Evolutionary conservation across 148 eudicot genomes (phyloP), one percentile per base, ranked within the genome.

Genomic region (Rhododendron molle): DNA sequence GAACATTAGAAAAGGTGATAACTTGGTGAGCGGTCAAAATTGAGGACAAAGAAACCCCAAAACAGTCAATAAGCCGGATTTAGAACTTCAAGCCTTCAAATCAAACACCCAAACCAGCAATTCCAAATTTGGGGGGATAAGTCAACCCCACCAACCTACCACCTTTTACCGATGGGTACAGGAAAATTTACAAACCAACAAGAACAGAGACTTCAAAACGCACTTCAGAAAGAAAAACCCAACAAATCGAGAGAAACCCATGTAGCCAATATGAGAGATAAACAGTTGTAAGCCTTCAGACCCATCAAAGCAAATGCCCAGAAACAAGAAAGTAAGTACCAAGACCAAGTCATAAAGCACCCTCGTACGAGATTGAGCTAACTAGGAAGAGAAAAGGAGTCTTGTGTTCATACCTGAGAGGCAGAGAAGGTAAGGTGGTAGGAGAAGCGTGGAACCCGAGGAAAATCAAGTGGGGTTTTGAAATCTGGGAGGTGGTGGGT

Each of bases 111-210:
- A 69, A 82, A 73, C 50, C 77, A 38, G 20, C 32, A 46, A 52
- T 26, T 14, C 84, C 43, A 20, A 72, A 72, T 76, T 40, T 14
- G 18, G 14, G 49, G 67, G 65, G 76, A 32, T 78, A 89, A 90
- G 90, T 92, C 90, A 92, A 89, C 86, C 91, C 90, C 88, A 86
- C 90, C 91, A 90, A 90, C 88, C 90, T 84, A 92, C 93, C 92
- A 92, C 93, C 93, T 92, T 91, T 67, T 87, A 65, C 84, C 80
- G 81, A 60, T 65, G 36, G 73, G 65, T 40, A 56, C 18, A 49
- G 30, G 74, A 72, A 65, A 62, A 81, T 6, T 58, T 54, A 30
- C 47, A 69, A 84, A 56, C 85, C 73, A 38, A 84, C 78, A 69
- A 73, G 52, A 71, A 73, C 32, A 78, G 3, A 67, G 79, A 38